Conservation (phyloP, 768 basidiomycete genomes). For the Lactarius akahatsu region DNA sequence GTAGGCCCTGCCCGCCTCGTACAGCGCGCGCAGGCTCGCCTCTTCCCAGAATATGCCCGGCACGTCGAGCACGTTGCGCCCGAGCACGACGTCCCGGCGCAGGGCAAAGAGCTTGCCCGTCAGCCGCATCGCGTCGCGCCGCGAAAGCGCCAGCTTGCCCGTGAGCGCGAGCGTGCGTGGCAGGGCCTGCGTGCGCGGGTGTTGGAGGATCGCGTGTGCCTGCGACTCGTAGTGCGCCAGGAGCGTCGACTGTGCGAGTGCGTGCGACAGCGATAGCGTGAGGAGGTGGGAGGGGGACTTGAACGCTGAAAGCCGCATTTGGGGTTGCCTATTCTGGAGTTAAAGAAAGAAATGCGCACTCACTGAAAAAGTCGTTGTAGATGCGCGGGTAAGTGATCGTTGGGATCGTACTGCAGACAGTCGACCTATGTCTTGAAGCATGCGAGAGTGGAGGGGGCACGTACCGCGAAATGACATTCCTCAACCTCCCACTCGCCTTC, state of each 20-base stretch:
- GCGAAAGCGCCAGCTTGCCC: slow-evolving; percentile 71
- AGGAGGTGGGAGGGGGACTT: slow-evolving; percentile 89
- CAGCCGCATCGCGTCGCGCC: slow-evolving; percentile 81
- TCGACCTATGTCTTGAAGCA: neutral
- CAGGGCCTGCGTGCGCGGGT: slow-evolving; percentile 73
- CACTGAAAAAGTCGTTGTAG: slow-evolving; percentile 96
- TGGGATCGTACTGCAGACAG: slow-evolving; percentile 66
- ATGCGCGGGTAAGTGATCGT: slow-evolving; percentile 84
- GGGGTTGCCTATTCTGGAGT: slow-evolving; percentile 8
- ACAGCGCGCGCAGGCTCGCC: slow-evolving; percentile 82
- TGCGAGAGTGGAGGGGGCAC: slow-evolving; percentile 28
- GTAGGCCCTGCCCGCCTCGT: slow-evolving; percentile 91
- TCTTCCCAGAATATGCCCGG: slow-evolving; percentile 96
- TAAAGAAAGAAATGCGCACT: slow-evolving; percentile 34
- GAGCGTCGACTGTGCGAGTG: slow-evolving; percentile 91
- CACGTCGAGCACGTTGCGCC: slow-evolving; percentile 90
- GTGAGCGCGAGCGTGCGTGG: slow-evolving; percentile 79
- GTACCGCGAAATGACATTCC: slow-evolving; percentile 84
- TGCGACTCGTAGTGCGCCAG: slow-evolving; percentile 83
- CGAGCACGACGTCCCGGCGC: slow-evolving; percentile 85
- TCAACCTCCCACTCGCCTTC: slow-evolving; percentile 89
- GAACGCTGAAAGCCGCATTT: slow-evolving; percentile 56
- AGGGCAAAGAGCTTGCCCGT: slow-evolving; percentile 57
- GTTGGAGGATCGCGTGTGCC: slow-evolving; percentile 74
- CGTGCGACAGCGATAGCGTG: slow-evolving; percentile 91